A percentile compares a stretch with the other conserved stretches of the same genome.
These are phyloP conservation scores for Suhomyces sp. DNA, from an alignment of 805 yeast genomes.

Conservation along the genomic window DNA sequence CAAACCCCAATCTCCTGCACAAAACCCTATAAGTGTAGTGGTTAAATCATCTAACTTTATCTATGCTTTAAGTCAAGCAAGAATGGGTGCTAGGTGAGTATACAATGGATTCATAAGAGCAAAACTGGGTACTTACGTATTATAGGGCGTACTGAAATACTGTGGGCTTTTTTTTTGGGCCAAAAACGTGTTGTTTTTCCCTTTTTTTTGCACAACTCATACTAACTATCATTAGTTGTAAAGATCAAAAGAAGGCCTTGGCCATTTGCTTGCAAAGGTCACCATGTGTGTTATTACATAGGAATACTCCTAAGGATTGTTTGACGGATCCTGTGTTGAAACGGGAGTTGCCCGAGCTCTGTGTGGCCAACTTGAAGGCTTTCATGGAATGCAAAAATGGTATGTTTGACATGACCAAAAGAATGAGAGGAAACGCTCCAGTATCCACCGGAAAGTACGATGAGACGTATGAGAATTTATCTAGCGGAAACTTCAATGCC, in stretches of 20 bases:
- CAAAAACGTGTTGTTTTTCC: too few species aligned
- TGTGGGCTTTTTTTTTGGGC: too few species aligned
- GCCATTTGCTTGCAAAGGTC: constrained; percentile 95
- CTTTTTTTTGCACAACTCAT: too few species aligned
- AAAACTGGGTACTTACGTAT: too few species aligned
- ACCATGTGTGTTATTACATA: constrained; percentile 89
- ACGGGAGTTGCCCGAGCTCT: constrained; percentile 79
- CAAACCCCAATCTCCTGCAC: too few species aligned
- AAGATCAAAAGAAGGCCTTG: constrained; percentile 91
- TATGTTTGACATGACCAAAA: constrained; percentile 83
- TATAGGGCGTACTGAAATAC: too few species aligned
- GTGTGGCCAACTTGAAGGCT: constrained; percentile 79
- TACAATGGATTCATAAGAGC: not conserved
- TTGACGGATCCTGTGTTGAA: constrained; percentile 75
- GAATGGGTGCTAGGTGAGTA: constrained; percentile 58
- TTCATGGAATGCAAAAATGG: constrained; percentile 91
- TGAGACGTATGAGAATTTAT: constrained; percentile 76
- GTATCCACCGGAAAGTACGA: constrained; percentile 90
- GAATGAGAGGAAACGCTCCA: constrained; percentile 93
- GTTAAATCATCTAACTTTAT: too few species aligned
- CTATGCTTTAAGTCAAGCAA: too few species aligned
- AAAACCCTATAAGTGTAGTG: too few species aligned
- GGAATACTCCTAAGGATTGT: constrained; percentile 89
- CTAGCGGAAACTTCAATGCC: constrained; percentile 80
- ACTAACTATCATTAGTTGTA: constrained; percentile 57